These are phyloP conservation scores for Linnemannia schmuckeri DNA, from an alignment of 192 early-diverging fungal genomes.

Conservation along the genomic window DNA sequence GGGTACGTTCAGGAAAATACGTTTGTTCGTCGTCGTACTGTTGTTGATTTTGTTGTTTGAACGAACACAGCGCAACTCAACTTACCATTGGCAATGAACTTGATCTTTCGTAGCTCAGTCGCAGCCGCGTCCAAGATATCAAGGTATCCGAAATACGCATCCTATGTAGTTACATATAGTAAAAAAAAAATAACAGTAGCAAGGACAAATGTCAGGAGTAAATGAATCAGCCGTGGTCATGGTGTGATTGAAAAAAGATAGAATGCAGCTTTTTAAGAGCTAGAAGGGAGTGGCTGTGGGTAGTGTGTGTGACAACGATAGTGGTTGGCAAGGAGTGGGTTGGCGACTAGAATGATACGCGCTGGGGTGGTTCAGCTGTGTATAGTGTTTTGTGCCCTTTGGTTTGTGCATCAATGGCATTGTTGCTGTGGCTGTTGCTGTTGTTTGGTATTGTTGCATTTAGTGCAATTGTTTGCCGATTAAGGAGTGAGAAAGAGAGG, in stretches of 20 bases:
- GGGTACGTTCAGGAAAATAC: neutral
- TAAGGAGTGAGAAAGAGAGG: neutral
- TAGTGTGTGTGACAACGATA: neutral
- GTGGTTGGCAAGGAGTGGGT: neutral
- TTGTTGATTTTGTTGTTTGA: too few relatives aligned
- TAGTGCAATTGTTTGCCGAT: neutral
- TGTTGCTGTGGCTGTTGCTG: neutral
- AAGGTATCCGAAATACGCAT: constrained; percentile 64
- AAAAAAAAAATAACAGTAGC: neutral
- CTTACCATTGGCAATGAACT: constrained; percentile 69
- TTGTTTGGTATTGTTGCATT: neutral
- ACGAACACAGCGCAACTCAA: neutral
- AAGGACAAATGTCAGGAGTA: neutral
- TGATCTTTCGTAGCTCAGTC: constrained; percentile 58
- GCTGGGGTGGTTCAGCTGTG: neutral
- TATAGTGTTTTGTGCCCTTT: neutral
- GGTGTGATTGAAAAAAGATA: neutral
- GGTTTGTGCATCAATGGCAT: neutral
- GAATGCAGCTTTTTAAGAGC: neutral
- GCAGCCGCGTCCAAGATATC: constrained; percentile 55
- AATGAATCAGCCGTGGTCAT: neutral
- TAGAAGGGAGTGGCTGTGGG: neutral
- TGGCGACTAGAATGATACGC: neutral
- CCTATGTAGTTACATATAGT: constrained; percentile 36
- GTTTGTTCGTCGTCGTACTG: neutral